Conservation (phyloP, 1,284 basidiomycete genomes). For the Trichosporon faecale region DNA sequence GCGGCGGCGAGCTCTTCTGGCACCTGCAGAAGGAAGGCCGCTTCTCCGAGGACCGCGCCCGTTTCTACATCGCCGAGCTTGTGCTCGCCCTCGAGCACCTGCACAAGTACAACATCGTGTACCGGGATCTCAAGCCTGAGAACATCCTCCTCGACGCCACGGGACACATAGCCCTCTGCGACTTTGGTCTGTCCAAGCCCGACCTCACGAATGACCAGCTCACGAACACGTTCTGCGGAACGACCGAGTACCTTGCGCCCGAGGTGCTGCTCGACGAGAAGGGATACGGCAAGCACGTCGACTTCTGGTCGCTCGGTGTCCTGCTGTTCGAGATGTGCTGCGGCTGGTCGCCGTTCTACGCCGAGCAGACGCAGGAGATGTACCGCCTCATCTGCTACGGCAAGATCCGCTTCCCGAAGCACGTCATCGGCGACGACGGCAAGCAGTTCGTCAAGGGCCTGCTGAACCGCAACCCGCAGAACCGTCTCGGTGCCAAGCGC, state of each 20-base stretch:
- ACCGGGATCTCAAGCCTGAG: constrained; percentile 93
- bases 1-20: constrained; percentile 97
- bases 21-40: constrained; percentile 92
- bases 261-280: constrained; percentile 98
- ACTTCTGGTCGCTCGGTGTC: constrained; percentile 96
- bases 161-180: constrained; percentile 92
- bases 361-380: constrained; percentile 99
- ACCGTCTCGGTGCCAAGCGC: constrained; percentile 84
- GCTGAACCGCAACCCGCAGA: constrained; percentile 94
- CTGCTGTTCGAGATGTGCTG: constrained; percentile 97
- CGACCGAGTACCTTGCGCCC: constrained; percentile 94
- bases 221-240: constrained; percentile 97
- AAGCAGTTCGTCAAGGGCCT: constrained; percentile 99
- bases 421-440: constrained; percentile 95
- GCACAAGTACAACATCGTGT: constrained; percentile 96
- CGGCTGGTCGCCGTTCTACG: constrained; percentile 99
- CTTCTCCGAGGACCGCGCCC: constrained; percentile 85
- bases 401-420: constrained; percentile 92
- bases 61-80: constrained; percentile 94
- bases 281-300: constrained; percentile 97
- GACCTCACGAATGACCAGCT: constrained; percentile 90
- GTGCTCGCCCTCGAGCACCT: constrained; percentile 91
- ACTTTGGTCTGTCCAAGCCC: constrained; percentile 95
- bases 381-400: constrained; percentile 94
- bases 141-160: constrained; percentile 96